Conservation (phyloP, 352 stramenopile genomes). For the Globisporangium irregulare region DNA sequence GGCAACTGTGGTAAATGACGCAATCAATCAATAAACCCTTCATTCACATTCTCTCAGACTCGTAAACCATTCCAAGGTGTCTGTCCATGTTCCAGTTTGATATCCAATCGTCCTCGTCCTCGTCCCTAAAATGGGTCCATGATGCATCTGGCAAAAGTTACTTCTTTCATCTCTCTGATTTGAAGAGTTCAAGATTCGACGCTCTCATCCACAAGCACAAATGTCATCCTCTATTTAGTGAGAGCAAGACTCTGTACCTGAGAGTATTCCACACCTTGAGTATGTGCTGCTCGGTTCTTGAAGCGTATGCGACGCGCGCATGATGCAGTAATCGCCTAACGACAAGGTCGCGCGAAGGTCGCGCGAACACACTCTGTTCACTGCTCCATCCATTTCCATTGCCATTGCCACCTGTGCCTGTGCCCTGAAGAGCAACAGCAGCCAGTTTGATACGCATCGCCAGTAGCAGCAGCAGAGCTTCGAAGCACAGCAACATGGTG, state of each 20-base stretch:
- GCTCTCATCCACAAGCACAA: background rate
- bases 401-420: background rate
- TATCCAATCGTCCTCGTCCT: background rate
- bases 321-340: background rate
- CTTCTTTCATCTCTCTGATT: background rate
- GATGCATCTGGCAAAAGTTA: too few species aligned
- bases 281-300: background rate
- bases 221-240: background rate
- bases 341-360: constrained; percentile 1
- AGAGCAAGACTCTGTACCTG: too few species aligned
- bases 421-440: background rate
- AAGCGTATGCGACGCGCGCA: background rate
- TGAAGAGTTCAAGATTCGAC: background rate
- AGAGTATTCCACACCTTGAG: background rate
- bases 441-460: background rate
- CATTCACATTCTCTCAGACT: background rate
- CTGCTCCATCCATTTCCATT: constrained; percentile 10
- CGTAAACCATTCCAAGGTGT: background rate
- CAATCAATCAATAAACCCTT: background rate
- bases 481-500: constrained; percentile 1
- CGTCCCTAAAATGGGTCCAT: background rate
- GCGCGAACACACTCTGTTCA: background rate
- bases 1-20: background rate
- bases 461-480: background rate
- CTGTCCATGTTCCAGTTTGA: background rate